Conservation (phyloP, 2,329 filamentous ascomycete species). For the Ceratocystis lukuohia region DNA sequence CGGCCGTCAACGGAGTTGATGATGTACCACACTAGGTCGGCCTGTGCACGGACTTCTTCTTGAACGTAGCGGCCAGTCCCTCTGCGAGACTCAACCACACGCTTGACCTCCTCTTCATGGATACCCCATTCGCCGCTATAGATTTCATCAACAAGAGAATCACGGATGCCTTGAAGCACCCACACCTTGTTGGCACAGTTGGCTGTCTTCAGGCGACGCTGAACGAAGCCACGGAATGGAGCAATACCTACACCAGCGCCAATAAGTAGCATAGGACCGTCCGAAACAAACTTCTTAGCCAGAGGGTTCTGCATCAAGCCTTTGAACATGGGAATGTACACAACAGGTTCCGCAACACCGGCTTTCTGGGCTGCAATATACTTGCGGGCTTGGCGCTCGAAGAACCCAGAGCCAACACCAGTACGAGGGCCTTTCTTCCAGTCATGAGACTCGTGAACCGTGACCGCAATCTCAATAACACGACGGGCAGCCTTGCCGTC, state of each 20-base stretch:
- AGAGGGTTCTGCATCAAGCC: constrained; percentile 95
- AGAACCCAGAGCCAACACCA: constrained; percentile 83
- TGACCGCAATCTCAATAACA: constrained; percentile 91
- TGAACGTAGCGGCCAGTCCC: constrained; percentile 87
- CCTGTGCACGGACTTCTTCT: constrained; percentile 81
- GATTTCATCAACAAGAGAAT: constrained; percentile 86
- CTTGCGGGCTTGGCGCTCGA: constrained; percentile 68
- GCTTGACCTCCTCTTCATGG: constrained; percentile 75
- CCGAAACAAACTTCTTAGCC: constrained; percentile 77
- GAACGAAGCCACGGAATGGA: constrained; percentile 93
- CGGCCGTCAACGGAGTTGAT: constrained; percentile 92
- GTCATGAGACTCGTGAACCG: constrained; percentile 74
- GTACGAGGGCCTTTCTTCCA: constrained; percentile 62
- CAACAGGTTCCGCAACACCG: constrained; percentile 39
- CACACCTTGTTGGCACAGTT: constrained; percentile 97
- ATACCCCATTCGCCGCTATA: constrained; percentile 95
- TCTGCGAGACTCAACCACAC: constrained; percentile 60
- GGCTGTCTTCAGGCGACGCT: constrained; percentile 81
- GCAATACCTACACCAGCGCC: constrained; percentile 94
- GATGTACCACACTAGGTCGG: constrained; percentile 96
- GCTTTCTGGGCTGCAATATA: constrained; percentile 55
- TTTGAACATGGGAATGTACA: constrained; percentile 87
- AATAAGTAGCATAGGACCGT: constrained; percentile 95
- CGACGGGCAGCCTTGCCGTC: constrained; percentile 55
- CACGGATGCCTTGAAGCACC: constrained; percentile 89